A percentile compares a stretch with the other conserved stretches of the same genome.
These are phyloP conservation scores for Cyberlindnera suaveolens DNA, from an alignment of 805 yeast genomes.

Conservation along the genomic window DNA sequence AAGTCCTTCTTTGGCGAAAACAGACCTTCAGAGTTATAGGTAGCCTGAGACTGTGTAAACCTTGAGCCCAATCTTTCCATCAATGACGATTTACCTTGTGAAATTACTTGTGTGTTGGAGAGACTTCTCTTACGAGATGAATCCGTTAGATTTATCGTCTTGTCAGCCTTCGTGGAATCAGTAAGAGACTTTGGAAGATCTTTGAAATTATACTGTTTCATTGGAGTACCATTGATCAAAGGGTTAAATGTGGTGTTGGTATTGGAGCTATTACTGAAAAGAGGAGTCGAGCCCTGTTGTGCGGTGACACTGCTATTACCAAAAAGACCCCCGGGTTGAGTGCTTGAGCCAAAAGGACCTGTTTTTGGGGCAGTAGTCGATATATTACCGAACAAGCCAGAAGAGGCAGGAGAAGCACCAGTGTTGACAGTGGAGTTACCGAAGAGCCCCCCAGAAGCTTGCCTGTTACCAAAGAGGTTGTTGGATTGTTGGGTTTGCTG, in stretches of 20 bases:
- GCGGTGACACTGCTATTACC: conserved; percentile 13
- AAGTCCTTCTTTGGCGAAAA: conserved; percentile 29
- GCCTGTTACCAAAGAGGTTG: not conserved
- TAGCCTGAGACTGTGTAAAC: conserved; percentile 22
- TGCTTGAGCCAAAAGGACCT: conserved; percentile 3
- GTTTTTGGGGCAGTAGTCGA: conserved; percentile 18
- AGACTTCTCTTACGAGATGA: conserved; percentile 21
- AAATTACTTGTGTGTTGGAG: conserved; percentile 15
- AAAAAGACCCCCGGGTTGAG: conserved; percentile 21
- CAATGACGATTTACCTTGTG: conserved; percentile 21
- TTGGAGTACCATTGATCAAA: conserved; percentile 24
- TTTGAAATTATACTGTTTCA: conserved; percentile 25
- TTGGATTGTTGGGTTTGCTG: conserved; percentile 6
- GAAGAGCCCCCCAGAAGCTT: conserved; percentile 2
- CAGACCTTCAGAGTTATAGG: conserved; percentile 29
- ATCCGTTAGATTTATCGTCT: conserved; percentile 6
- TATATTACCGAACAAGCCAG: conserved; percentile 1
- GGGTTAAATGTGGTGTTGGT: conserved; percentile 22
- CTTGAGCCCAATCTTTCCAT: conserved; percentile 32
- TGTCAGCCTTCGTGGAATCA: conserved; percentile 21
- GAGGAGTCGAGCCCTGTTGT: conserved; percentile 2
- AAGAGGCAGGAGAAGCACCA: not conserved
- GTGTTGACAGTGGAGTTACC: conserved; percentile 4
- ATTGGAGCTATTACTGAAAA: conserved; percentile 9
- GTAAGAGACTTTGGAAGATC: conserved; percentile 35